Base-by-base conservation (phyloP, 768 basidiomycete species). In the Lentinula sp. region DNA sequence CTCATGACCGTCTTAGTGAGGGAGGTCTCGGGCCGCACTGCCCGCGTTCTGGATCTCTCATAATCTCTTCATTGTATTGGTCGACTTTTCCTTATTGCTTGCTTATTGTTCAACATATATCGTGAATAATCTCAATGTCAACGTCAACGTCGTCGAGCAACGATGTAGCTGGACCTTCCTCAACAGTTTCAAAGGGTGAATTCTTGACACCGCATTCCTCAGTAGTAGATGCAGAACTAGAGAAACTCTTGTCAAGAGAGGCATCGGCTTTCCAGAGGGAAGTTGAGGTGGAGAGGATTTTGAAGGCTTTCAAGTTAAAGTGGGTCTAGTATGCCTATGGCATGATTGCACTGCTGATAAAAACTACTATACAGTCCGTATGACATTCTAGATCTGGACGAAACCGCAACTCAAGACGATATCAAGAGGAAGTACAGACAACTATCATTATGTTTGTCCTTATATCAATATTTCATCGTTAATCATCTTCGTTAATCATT, bases 221-320 rank as follows among this genome's bases (percentile, higher is more conserved):
- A 23, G 63, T 72, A 21, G 69, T 71, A 34, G 84, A 84, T 50
- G 71, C 73, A 2, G 92, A 93, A 48, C 73, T 94, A n/a, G 92
- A 94, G 60, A 89, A 86, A 71, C 75, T 94, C 5, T 79, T 94
- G 49, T 88, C 80, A 56, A 78, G 89, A 59, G 91, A 94, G 68
- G 90, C 91, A 0, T 87, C 87, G 13, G 91, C 90, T 4, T 89
- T 94, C 70, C 89, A 93, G 67, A 83, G 93, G 32, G 93, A 94
- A 73, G 75, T 92, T 28, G 92, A 94, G 70, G 91, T 94, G 11
- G 93, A 96, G 61, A 86, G 97, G 28, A 93, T 99, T 64, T 77
- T 98, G 53, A 89, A 87, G 67, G 88, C 95, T 0, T 98, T 99
- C 84, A 98, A 94, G 73, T 82, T 98, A 67, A 99, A 98, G 95